Base-by-base conservation (phyloP, 345 rosid species). In the Gossypium longicalyx region DNA sequence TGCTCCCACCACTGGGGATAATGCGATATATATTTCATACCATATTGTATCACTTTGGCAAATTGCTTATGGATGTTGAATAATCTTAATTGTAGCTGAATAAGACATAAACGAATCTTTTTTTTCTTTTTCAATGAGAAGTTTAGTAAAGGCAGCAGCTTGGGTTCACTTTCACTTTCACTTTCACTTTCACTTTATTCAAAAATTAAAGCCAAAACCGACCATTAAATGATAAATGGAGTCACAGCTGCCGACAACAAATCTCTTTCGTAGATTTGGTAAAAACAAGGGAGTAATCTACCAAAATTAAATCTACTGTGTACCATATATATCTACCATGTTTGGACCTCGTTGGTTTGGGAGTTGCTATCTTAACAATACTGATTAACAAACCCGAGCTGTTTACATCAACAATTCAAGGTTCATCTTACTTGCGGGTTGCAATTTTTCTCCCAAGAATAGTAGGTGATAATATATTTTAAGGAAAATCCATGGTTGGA, bases 251-350 rank as follows among this genome's bases (percentile, higher is more conserved):
- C 53, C 70, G 70, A 66, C 70, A 66, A 5, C 53, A 20, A 20
- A 20, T 44, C 53, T 65, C 70, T 44, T 65, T 44, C 51, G 51
- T 3, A 64, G 69, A 41, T 64, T 41, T 64, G 49, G 70, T 65
- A 65, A 8, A 63, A 38, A 16, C 58, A 34, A 34, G 41, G 15
- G 34, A 3, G 29, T 20, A 63, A 63, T 63, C 49, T 17, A 38
- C 19, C 22, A 38, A 38, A 38, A 25, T 48, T 64, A n/a, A 63
- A n/a, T 64, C 49, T 11, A 65, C 69, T 65, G 29, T 65, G 51
- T 65, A 19, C 29, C 19, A 15, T 29, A 15, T 20, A 43, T 47
- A 34, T 34, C 6, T 34, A 4, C 38, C 38, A 12, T 59, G 38
- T 59, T 45, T 43, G 25, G 44, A 17, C 12, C 3, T 11, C 48